phyloP scores from a whole-genome alignment of 805 yeast species.

The Kregervanrija delftensis region DNA sequence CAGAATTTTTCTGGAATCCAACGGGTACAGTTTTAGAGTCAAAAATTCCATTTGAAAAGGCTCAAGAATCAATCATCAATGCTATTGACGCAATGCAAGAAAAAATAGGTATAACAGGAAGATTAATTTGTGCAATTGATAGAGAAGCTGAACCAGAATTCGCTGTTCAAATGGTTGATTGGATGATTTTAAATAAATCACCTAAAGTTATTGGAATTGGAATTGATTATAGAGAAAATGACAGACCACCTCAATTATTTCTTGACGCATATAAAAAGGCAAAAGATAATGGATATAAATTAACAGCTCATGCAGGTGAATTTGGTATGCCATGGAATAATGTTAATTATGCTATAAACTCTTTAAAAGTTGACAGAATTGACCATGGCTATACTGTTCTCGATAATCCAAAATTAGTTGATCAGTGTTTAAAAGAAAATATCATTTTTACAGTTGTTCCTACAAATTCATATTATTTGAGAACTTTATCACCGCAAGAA shows the following conservation, averaged over 20 bases:
- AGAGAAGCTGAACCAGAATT: conserved; percentile 21
- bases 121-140: conserved; percentile 25
- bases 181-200: conserved; percentile 21
- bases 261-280: conserved; percentile 21
- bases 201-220: conserved; percentile 25
- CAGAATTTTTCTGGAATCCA: conserved; percentile 29
- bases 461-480: conserved; percentile 26
- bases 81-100: conserved; percentile 21
- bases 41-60: conserved; percentile 19
- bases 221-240: conserved; percentile 26
- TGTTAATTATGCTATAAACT: conserved; percentile 21
- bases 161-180: conserved; percentile 23
- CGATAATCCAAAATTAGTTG: conserved; percentile 19
- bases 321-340: conserved; percentile 25
- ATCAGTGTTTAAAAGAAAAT: conserved; percentile 17
- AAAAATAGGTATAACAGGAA: conserved; percentile 16
- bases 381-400: conserved; percentile 28
- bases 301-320: conserved; percentile 29
- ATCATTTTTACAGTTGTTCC: conserved; percentile 26
- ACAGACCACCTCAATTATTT: conserved; percentile 25
- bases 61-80: conserved; percentile 21
- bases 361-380: conserved; percentile 20
- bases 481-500: conserved; percentile 21
- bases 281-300: conserved; percentile 16
- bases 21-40: conserved; percentile 25